Conservation (phyloP, 2,329 filamentous ascomycete genomes). For the Boeremia exigua region DNA sequence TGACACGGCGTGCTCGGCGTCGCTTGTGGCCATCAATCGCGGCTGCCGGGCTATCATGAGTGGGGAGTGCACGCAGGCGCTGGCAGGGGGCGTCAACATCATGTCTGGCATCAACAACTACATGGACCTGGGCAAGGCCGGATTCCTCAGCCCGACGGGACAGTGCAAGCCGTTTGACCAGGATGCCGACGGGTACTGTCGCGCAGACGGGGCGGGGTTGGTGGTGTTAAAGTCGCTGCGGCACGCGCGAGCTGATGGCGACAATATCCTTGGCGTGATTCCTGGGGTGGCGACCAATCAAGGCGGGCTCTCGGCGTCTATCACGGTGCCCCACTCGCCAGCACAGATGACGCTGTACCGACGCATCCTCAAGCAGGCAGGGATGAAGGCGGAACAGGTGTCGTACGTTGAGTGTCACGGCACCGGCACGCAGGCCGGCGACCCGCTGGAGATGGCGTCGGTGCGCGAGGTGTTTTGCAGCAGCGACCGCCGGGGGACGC, state of each 20-base stretch:
- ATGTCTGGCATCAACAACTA: slow-evolving; percentile 38
- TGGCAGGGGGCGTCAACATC: slow-evolving; percentile 48
- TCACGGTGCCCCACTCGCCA: slow-evolving; percentile 19
- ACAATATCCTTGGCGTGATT: slow-evolving; percentile 55
- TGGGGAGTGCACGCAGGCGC: slow-evolving; percentile 34
- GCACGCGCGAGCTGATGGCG: slow-evolving; percentile 59
- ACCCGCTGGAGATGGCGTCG: slow-evolving; percentile 22
- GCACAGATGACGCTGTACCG: slow-evolving; percentile 20
- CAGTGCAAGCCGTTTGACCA: slow-evolving; percentile 51
- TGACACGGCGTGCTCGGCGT: slow-evolving; percentile 47
- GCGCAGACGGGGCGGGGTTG: slow-evolving; percentile 56
- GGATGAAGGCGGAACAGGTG: slow-evolving; percentile 8
- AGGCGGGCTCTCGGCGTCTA: slow-evolving; percentile 14
- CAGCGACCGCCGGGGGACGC: not conserved
- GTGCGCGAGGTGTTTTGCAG: slow-evolving; percentile 26
- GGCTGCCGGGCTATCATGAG: slow-evolving; percentile 35
- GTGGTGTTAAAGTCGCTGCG: slow-evolving; percentile 59
- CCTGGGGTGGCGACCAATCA: slow-evolving; percentile 23
- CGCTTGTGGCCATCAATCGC: slow-evolving; percentile 25
- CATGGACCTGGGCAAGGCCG: slow-evolving; percentile 45
- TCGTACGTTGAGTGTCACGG: slow-evolving; percentile 24
- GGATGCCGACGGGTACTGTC: slow-evolving; percentile 60
- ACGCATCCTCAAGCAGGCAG: slow-evolving; percentile 10
- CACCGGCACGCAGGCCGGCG: slow-evolving; percentile 26
- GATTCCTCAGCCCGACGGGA: slow-evolving; percentile 54